Percentiles rank a stretch among this genome's conserved stretches.
Conservation (phyloP, 768 basidiomycete genomes). For the Tylopilus rubrobrunneus region DNA sequence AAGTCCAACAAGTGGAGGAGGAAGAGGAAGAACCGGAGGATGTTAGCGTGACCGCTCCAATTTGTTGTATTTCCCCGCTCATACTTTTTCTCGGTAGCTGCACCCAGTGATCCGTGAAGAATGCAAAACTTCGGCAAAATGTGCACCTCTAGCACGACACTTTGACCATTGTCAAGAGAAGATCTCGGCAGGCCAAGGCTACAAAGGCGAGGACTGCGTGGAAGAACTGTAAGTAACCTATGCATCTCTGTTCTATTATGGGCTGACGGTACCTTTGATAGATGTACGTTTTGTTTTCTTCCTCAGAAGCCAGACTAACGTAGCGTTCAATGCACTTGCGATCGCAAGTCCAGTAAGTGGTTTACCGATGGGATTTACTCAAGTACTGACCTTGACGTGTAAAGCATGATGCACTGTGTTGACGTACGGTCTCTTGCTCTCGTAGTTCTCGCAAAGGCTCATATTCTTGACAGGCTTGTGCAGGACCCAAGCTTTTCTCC, state of each 20-base stretch:
- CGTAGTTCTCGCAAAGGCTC: background rate
- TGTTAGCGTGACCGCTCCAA: slow-evolving; percentile 43
- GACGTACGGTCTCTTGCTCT: slow-evolving; percentile 52
- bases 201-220: slow-evolving; percentile 88
- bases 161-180: slow-evolving; percentile 91
- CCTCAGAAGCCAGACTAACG: slow-evolving; percentile 7
- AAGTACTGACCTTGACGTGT: slow-evolving; percentile 6
- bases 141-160: slow-evolving; percentile 69
- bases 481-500: slow-evolving; percentile 78
- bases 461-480: slow-evolving; percentile 37
- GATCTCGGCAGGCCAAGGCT: slow-evolving; percentile 76
- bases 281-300: slow-evolving; percentile 22
- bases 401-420: slow-evolving; percentile 89
- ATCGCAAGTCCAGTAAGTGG: slow-evolving; percentile 63
- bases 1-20: slow-evolving; percentile 48
- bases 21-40: slow-evolving; percentile 66
- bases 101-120: slow-evolving; percentile 73
- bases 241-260: background rate
- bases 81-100: slow-evolving; percentile 37
- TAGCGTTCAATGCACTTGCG: background rate
- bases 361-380: background rate
- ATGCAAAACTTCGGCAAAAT: slow-evolving; percentile 63
- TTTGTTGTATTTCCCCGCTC: background rate
- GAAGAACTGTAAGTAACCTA: slow-evolving; percentile 72
- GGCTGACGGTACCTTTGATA: slow-evolving; percentile 3